phyloP scores from a whole-genome alignment of 2,329 filamentous ascomycete species.

The Phialocephala sp. region DNA sequence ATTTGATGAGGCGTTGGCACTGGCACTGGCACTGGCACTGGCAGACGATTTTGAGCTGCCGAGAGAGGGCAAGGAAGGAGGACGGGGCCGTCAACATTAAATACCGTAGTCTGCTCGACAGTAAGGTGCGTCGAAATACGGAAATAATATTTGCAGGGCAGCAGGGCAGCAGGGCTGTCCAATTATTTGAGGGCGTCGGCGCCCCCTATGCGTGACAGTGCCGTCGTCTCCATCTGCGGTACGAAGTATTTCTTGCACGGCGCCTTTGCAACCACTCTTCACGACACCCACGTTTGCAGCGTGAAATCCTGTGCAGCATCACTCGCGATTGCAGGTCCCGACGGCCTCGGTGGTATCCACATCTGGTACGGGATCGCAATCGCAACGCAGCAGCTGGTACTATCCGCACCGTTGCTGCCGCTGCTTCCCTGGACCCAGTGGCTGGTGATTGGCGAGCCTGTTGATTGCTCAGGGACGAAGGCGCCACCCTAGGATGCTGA shows the following conservation, averaged over 20 bases:
- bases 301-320: background rate
- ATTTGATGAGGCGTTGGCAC: background rate
- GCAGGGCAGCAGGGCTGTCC: constrained; percentile 12
- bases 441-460: background rate
- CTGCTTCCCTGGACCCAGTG: background rate
- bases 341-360: background rate
- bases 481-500: background rate
- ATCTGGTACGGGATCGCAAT: background rate
- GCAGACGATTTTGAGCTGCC: constrained; percentile 12
- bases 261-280: background rate
- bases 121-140: background rate
- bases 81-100: background rate
- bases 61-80: background rate
- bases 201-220: constrained; percentile 1
- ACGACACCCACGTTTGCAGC: background rate
- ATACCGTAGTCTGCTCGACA: background rate
- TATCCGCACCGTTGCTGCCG: constrained; percentile 7
- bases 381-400: background rate
- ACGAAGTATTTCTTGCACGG: background rate
- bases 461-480: constrained; percentile 6
- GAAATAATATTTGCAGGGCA: constrained; percentile 17
- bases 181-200: constrained; percentile 9
- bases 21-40: background rate
- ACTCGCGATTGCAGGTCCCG: background rate
- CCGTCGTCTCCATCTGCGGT: background rate